These are phyloP conservation scores for Lolium rigidum DNA, from an alignment of 176 grass and related monocot species.

Conservation along the genomic window DNA sequence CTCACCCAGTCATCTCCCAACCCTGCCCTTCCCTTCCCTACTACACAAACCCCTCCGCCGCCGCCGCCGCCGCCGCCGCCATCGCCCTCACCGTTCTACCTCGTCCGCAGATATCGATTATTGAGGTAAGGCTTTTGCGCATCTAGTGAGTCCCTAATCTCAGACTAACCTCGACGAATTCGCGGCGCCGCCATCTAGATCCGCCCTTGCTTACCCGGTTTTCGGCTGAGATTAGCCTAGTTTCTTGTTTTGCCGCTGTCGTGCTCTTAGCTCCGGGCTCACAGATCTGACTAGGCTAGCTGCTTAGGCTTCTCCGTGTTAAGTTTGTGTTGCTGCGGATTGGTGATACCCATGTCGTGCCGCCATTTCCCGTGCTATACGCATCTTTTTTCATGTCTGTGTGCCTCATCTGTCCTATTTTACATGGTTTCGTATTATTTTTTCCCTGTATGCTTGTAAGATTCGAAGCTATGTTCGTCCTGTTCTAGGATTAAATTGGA, in stretches of 20 bases:
- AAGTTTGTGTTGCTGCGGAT: background rate
- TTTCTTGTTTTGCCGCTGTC: background rate
- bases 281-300: background rate
- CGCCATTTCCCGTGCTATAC: no score
- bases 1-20: background rate
- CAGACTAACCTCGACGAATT: background rate
- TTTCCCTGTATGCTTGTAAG: background rate
- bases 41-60: background rate
- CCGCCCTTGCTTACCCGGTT: background rate
- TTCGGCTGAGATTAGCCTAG: background rate
- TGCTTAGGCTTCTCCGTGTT: background rate
- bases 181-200: background rate
- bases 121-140: background rate
- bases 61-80: slow-evolving; percentile 3
- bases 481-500: background rate
- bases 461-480: background rate
- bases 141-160: background rate
- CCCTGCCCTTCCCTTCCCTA: background rate
- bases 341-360: background rate
- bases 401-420: background rate
- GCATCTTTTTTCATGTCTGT: background rate
- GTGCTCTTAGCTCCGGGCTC: background rate
- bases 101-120: background rate
- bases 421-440: background rate
- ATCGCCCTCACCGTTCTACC: background rate